Conservation (phyloP, 768 basidiomycete species). For the Crepidotus variabilis region DNA sequence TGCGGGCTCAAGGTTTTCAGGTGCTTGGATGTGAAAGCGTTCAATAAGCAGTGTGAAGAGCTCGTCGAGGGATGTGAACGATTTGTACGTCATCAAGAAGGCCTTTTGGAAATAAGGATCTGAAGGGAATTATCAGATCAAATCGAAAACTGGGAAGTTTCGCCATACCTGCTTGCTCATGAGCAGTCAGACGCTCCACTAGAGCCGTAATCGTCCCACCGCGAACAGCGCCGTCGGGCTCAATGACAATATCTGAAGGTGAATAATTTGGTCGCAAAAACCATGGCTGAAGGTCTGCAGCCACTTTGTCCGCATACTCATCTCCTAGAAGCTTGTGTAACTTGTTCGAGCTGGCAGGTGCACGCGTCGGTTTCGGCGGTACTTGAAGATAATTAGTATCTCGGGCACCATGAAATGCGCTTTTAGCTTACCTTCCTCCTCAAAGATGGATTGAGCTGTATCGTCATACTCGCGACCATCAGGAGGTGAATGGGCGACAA, state of each 20-base stretch:
- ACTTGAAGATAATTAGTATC: slow-evolving; percentile 7
- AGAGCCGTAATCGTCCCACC: slow-evolving; percentile 86
- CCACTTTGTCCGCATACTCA: slow-evolving; percentile 41
- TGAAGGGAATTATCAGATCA: slow-evolving; percentile 21
- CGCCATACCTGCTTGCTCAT: slow-evolving; percentile 79
- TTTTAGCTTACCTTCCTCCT: slow-evolving; percentile 35
- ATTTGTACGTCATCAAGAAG: slow-evolving; percentile 95
- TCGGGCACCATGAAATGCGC: not conserved
- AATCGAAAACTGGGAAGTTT: not conserved
- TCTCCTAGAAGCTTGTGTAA: slow-evolving; percentile 66
- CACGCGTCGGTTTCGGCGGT: slow-evolving; percentile 26
- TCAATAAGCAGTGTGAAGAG: slow-evolving; percentile 77
- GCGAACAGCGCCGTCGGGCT: slow-evolving; percentile 77
- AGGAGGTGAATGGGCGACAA: slow-evolving; percentile 18
- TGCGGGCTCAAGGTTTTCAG: slow-evolving; percentile 52
- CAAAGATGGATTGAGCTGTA: slow-evolving; percentile 18
- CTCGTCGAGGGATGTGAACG: slow-evolving; percentile 82
- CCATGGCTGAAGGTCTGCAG: slow-evolving; percentile 61
- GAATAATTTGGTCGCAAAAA: slow-evolving; percentile 82
- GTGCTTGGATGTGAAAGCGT: slow-evolving; percentile 77
- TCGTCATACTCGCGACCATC: slow-evolving; percentile 19
- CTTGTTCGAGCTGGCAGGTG: slow-evolving; percentile 44
- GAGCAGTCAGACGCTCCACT: slow-evolving; percentile 86
- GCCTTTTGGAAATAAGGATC: slow-evolving; percentile 81
- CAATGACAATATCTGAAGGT: slow-evolving; percentile 78